Evolutionary conservation across 805 yeast genomes (phyloP).

Genomic region (Myxozyma monticola): DNA sequence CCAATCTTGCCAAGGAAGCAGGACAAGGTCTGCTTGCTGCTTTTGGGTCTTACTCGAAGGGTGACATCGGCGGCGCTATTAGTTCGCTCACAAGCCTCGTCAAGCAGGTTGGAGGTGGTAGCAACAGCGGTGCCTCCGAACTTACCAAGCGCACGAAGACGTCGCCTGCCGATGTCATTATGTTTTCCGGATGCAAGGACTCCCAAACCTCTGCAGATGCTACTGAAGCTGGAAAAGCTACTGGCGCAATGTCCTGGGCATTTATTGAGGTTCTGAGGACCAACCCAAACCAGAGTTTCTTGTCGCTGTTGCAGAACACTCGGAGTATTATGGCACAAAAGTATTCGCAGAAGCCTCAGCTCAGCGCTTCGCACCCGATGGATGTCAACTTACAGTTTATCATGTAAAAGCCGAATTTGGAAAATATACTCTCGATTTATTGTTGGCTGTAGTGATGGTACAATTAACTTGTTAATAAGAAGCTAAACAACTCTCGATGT

Average conservation of each 20-base stretch:
- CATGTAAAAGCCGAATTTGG: too few relatives aligned
- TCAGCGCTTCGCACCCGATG: conserved; percentile 78
- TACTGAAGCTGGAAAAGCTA: conserved; percentile 62
- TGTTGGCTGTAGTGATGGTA: too few relatives aligned
- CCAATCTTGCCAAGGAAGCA: conserved; percentile 72
- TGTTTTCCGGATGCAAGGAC: conserved; percentile 81
- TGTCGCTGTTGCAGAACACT: conserved; percentile 69
- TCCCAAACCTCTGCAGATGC: conserved; percentile 84
- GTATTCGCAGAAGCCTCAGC: conserved; percentile 81
- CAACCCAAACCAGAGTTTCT: conserved; percentile 66
- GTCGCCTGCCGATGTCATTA: conserved; percentile 74
- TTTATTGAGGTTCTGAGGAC: conserved; percentile 62
- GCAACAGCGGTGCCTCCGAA: conserved; percentile 38
- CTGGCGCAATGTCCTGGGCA: conserved; percentile 86
- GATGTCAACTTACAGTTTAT: conserved; percentile 58
- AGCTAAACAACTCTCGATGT: too few relatives aligned
- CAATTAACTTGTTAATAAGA: too few relatives aligned
- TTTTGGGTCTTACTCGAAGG: conserved; percentile 58
- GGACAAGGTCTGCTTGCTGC: conserved; percentile 65
- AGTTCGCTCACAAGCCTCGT: conserved; percentile 43
- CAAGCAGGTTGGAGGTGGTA: conserved; percentile 40
- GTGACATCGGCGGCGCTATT: conserved; percentile 54
- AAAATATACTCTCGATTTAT: too few relatives aligned
- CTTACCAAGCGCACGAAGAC: conserved; percentile 56
- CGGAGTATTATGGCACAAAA: conserved; percentile 60